A percentile compares a stretch with the other conserved stretches of the same genome.
Conservation (phyloP, 495 filamentous ascomycete genomes). For the Xylaria scruposa region DNA sequence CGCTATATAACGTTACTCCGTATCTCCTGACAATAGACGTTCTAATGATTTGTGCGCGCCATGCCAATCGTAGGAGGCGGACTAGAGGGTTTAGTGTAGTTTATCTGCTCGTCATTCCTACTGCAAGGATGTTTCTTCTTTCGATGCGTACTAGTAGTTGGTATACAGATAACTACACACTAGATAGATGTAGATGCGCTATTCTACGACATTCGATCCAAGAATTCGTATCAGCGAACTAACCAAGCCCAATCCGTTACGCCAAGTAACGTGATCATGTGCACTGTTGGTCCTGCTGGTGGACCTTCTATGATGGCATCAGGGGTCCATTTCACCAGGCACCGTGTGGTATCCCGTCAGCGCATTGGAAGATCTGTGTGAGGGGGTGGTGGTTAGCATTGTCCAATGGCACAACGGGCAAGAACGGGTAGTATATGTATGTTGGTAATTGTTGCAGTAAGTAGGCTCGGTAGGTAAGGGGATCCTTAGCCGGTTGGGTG, state of each 20-base stretch:
- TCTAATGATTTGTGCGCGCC: not conserved
- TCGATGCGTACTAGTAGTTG: too few species aligned
- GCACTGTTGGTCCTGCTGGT: not conserved
- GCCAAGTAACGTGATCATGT: constrained; percentile 9
- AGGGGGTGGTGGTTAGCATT: not conserved
- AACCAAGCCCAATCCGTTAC: constrained; percentile 1
- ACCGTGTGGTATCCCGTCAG: not conserved
- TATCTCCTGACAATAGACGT: not conserved
- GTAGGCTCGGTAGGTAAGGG: too few species aligned
- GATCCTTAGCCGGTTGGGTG: not conserved
- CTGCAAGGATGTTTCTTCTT: not conserved
- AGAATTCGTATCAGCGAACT: constrained; percentile 4
- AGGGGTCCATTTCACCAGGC: not conserved
- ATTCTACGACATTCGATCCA: not conserved
- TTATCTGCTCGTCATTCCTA: not conserved
- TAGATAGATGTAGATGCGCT: not conserved
- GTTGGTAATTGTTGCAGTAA: constrained; percentile 2
- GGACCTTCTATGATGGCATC: not conserved
- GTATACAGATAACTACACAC: not conserved
- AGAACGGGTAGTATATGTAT: not conserved
- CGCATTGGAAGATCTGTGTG: not conserved
- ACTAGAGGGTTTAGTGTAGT: not conserved
- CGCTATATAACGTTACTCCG: not conserved
- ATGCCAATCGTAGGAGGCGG: not conserved
- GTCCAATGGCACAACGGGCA: not conserved